These are phyloP conservation scores for Selaginella tamariscina DNA, from an alignment of 75 land plant genomes.

Conservation along the genomic window DNA sequence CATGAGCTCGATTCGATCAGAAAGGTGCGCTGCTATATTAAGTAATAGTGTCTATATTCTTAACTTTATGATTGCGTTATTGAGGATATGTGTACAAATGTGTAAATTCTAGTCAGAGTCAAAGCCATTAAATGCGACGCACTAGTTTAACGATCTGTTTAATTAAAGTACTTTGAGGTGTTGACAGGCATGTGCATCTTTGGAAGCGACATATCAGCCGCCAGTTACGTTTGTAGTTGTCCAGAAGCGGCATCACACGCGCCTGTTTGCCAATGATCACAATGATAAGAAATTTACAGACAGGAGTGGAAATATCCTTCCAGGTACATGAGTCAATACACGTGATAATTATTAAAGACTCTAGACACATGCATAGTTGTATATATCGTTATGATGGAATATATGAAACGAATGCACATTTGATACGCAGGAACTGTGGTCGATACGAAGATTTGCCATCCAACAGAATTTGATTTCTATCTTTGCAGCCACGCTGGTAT, in stretches of 20 bases:
- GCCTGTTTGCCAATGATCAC: conserved; percentile 7
- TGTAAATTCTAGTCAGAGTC: too few species aligned
- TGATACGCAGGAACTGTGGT: not conserved
- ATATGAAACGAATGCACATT: not conserved
- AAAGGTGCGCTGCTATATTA: conserved; percentile 2
- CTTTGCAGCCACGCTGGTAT: conserved; percentile 10
- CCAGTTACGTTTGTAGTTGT: conserved; percentile 7
- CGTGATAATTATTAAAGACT: not conserved
- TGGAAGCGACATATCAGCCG: conserved; percentile 2
- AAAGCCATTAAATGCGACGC: too few species aligned
- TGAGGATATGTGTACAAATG: too few species aligned
- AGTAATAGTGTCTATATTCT: not conserved
- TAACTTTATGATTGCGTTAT: too few species aligned
- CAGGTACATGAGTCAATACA: not conserved
- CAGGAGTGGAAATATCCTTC: conserved; percentile 8
- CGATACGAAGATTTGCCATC: conserved; percentile 13
- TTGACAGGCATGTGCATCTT: conserved; percentile 13
- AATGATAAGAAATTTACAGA: not conserved
- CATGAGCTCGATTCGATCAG: conserved; percentile 9
- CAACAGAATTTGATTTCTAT: conserved; percentile 12
- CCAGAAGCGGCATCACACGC: conserved; percentile 10
- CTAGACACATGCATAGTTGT: too few species aligned
- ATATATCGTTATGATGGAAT: too few species aligned
- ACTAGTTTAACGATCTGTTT: too few species aligned
- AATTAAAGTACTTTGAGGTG: too few species aligned